Evolutionary conservation across 2,329 filamentous ascomycete species (phyloP).

Genomic region (Trichoderma atrobrunneum): DNA sequence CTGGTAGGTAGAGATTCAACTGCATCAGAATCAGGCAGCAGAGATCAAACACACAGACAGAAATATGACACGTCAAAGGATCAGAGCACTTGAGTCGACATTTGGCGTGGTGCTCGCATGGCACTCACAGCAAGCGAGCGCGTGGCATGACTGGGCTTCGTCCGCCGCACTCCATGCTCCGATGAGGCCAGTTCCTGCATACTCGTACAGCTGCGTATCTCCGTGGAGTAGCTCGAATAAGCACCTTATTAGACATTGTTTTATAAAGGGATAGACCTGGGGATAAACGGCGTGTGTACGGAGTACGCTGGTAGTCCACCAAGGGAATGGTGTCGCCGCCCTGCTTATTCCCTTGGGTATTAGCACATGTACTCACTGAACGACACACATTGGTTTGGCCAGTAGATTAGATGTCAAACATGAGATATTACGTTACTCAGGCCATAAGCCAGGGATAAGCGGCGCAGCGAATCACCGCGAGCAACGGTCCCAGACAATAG

Average conservation of each 20-base stretch:
- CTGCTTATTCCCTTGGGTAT: neutral
- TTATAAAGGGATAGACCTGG: conserved; percentile 1
- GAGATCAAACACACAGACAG: neutral
- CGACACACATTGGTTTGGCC: neutral
- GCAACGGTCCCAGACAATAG: neutral
- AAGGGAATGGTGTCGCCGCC: neutral
- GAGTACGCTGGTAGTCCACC: neutral
- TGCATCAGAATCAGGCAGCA: neutral
- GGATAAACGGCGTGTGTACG: neutral
- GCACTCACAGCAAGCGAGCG: neutral
- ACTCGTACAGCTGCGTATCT: neutral
- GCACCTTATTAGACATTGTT: conserved; percentile 1
- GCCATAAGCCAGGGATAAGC: neutral
- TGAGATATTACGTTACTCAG: neutral
- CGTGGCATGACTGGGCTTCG: neutral
- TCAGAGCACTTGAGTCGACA: neutral
- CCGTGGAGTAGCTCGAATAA: neutral
- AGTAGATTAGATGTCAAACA: conserved; percentile 4
- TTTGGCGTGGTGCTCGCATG: neutral
- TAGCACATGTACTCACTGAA: neutral
- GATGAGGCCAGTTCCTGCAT: too few relatives aligned
- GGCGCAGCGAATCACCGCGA: neutral
- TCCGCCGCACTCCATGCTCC: neutral
- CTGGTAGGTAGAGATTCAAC: neutral
- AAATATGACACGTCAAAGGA: neutral